These are phyloP conservation scores for Plectosphaerella plurivora DNA, from an alignment of 2,329 filamentous ascomycete species.

Conservation along the genomic window DNA sequence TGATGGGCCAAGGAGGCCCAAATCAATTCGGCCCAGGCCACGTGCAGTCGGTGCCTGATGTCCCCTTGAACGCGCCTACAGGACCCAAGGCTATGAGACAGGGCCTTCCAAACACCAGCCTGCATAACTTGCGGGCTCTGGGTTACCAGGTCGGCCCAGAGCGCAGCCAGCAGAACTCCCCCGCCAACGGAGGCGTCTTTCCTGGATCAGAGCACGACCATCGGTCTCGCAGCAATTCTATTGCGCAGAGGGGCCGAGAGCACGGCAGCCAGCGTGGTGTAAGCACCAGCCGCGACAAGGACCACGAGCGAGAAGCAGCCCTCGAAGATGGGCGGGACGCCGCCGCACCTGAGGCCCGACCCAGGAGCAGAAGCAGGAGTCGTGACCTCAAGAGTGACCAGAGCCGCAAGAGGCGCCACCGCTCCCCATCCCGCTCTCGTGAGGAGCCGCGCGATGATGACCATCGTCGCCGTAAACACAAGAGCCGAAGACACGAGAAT, in stretches of 20 bases:
- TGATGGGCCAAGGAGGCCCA: slow-evolving; percentile 4
- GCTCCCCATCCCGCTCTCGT: slow-evolving; percentile 44
- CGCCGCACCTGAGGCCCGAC: slow-evolving; percentile 26
- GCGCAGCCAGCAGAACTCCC: slow-evolving; percentile 9
- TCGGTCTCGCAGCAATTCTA: slow-evolving; percentile 45
- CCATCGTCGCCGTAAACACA: slow-evolving; percentile 47
- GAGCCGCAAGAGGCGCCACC: slow-evolving; percentile 46
- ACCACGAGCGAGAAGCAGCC: slow-evolving; percentile 16
- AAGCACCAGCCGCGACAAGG: slow-evolving; percentile 26
- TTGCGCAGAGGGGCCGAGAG: slow-evolving; percentile 29
- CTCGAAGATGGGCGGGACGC: slow-evolving; percentile 6
- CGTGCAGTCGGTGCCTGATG: slow-evolving; percentile 29
- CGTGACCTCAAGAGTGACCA: slow-evolving; percentile 32
- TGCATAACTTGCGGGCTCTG: slow-evolving; percentile 57
- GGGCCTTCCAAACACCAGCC: slow-evolving; percentile 77
- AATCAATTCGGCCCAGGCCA: slow-evolving; percentile 17
- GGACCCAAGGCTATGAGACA: slow-evolving; percentile 94
- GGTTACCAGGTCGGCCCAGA: slow-evolving; percentile 42
- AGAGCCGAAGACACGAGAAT: slow-evolving; percentile 34
- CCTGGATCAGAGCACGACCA: slow-evolving; percentile 26
- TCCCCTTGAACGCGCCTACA: slow-evolving; percentile 72
- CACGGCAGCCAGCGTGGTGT: slow-evolving; percentile 24
- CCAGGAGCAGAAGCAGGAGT: slow-evolving; percentile 29
- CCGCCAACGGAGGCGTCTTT: slow-evolving; percentile 20
- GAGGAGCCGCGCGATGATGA: slow-evolving; percentile 41